phyloP scores from a whole-genome alignment of 306 rosid genomes.

The Luffa acutangula region DNA sequence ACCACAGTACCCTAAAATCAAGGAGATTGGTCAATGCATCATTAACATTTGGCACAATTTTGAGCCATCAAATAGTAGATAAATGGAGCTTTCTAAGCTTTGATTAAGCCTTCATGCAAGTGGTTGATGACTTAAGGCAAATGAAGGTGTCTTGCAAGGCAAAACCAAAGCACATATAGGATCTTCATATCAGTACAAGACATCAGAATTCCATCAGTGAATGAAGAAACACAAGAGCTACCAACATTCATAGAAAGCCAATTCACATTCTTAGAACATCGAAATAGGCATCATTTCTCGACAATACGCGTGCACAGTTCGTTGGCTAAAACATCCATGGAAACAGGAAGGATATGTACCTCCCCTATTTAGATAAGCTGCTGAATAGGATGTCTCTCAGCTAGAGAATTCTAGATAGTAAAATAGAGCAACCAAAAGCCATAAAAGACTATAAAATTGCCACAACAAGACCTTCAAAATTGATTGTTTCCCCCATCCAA shows the following conservation, averaged over 20 bases:
- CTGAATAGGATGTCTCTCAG: neutral
- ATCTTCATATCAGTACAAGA: neutral
- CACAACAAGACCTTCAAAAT: slow-evolving; percentile 5
- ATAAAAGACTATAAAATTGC: neutral
- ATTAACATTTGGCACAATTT: neutral
- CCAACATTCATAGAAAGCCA: neutral
- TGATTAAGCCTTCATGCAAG: neutral
- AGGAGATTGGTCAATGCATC: neutral
- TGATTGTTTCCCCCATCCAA: neutral
- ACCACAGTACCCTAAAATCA: neutral
- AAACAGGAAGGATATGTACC: neutral
- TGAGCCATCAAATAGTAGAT: neutral
- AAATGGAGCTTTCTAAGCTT: neutral
- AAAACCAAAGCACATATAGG: neutral
- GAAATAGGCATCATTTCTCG: neutral
- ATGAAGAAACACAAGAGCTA: neutral
- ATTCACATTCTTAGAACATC: neutral
- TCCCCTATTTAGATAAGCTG: neutral
- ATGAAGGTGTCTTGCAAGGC: neutral
- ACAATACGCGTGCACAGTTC: neutral
- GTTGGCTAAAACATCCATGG: neutral
- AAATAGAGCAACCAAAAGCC: slow-evolving; percentile 1
- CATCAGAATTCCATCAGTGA: neutral
- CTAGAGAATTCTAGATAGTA: neutral
- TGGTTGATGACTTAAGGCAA: neutral